Evolutionary conservation across 495 filamentous ascomycete species (phyloP), one percentile per base, ranked within the genome.

Genomic region (Geoglossum glabrum): DNA sequence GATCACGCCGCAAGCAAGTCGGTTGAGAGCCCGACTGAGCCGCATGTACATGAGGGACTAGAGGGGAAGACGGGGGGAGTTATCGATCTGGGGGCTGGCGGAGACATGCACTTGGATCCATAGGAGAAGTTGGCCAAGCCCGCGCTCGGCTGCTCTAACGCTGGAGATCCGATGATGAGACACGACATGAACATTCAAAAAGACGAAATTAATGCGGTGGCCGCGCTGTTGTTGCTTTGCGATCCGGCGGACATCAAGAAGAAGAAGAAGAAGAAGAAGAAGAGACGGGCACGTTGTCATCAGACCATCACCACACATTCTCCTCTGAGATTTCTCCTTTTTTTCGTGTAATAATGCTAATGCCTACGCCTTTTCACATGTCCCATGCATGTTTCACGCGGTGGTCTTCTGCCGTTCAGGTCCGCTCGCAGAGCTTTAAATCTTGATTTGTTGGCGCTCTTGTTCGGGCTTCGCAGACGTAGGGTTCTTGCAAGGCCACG

Each of bases 291-390:
- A 50, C 25, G 26, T 50, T 50, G 23, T 31, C 28, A 27, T 52
- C 49, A 40, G 17, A 52, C 30, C 49, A 52, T 30, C 49, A 52
- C 26, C 23, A 52, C 49, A 30, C 49, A 52, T 30, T 28, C 26
- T 52, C 8, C 49, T 52, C 49, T 28, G 17, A 52, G 4, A 52
- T 15, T 13, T 52, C 17, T 52, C 26, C 26, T 31, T 52, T 31
- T 52, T 52, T 52, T 26, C 49, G 7, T 52, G 23, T 52, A 52
- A 52, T 52, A 52, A 52, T 52, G 49, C 49, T 52, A 52, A 52
- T 52, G 49, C 49, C 23, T 31, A 52, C 17, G 49, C 49, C 23
- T 31, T 26, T 52, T 34, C 17, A 52, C 49, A 52, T 52, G 49
- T 52, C 28, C 30, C 17, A 52, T 19, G 49, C 49, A 52, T 52